phyloP scores from a whole-genome alignment of 2,329 filamentous ascomycete genomes.

The Monilinia laxa region DNA sequence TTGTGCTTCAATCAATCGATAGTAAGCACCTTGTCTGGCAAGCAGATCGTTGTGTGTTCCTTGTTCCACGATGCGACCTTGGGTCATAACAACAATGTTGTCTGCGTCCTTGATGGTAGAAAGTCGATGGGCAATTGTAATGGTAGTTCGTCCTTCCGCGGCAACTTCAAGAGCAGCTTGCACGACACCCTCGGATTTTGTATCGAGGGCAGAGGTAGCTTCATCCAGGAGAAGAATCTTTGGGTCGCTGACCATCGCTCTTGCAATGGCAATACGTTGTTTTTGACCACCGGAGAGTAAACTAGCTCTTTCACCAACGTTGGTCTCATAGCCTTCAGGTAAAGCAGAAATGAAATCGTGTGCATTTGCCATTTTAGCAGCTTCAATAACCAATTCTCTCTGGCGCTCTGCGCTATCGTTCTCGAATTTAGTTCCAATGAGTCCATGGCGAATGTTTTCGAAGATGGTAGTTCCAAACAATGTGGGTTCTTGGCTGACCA shows the following conservation, averaged over 20 bases:
- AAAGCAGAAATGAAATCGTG: constrained; percentile 84
- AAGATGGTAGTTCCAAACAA: constrained; percentile 88
- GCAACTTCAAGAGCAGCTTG: constrained; percentile 89
- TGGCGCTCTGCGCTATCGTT: constrained; percentile 65
- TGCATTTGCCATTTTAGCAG: constrained; percentile 87
- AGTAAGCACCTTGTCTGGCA: constrained; percentile 70
- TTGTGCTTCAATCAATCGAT: constrained; percentile 83
- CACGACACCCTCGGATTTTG: constrained; percentile 90
- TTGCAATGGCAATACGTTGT: constrained; percentile 91
- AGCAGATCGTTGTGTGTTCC: constrained; percentile 83
- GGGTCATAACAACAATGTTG: constrained; percentile 91
- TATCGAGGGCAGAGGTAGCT: constrained; percentile 90
- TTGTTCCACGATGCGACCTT: constrained; percentile 86
- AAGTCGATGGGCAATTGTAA: constrained; percentile 91
- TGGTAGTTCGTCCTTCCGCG: constrained; percentile 83
- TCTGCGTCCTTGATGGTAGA: constrained; percentile 93
- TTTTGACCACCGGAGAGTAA: constrained; percentile 93
- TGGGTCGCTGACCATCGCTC: constrained; percentile 86
- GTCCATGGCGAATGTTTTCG: constrained; percentile 84
- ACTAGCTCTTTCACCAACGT: constrained; percentile 94
- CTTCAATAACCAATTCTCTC: constrained; percentile 69
- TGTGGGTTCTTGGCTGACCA: constrained; percentile 91
- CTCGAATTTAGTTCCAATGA: constrained; percentile 81
- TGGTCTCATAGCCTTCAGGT: constrained; percentile 87
- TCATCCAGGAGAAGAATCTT: constrained; percentile 93